phyloP scores from a whole-genome alignment of 257 asterid genomes.

The Ligustrum vulgare region DNA sequence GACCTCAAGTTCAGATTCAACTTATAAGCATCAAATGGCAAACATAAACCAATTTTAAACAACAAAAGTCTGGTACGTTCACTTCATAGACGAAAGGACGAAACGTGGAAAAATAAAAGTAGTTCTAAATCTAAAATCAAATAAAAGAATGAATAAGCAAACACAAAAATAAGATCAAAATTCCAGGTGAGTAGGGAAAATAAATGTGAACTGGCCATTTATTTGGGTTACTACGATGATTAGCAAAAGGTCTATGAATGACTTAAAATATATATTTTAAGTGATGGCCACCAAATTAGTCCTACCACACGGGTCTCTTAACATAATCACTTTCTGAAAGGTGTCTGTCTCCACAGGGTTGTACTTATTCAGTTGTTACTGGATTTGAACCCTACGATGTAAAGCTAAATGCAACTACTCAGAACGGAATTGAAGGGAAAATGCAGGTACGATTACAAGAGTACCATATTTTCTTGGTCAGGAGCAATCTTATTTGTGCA shows the following conservation, averaged over 20 bases:
- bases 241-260: not conserved
- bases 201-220: not conserved
- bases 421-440: slow-evolving; percentile 16
- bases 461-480: slow-evolving; percentile 83
- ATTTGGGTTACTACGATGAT: not conserved
- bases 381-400: not conserved
- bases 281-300: slow-evolving; percentile 6
- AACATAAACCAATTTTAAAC: not conserved
- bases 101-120: not conserved
- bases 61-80: not conserved
- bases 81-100: not conserved
- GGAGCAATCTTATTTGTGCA: slow-evolving; percentile 92
- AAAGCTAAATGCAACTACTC: slow-evolving; percentile 12
- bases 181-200: not conserved
- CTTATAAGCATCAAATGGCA: not conserved
- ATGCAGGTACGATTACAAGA: slow-evolving; percentile 15
- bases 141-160: not conserved
- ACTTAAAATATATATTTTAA: not conserved
- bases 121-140: not conserved
- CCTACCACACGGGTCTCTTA: slow-evolving; percentile 12
- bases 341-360: slow-evolving; percentile 1
- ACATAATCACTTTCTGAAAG: not conserved
- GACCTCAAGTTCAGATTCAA: not conserved
- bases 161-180: not conserved
- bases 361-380: not conserved